Conservation (phyloP, 2,329 filamentous ascomycete species). For the Monilinia aucupariae region DNA sequence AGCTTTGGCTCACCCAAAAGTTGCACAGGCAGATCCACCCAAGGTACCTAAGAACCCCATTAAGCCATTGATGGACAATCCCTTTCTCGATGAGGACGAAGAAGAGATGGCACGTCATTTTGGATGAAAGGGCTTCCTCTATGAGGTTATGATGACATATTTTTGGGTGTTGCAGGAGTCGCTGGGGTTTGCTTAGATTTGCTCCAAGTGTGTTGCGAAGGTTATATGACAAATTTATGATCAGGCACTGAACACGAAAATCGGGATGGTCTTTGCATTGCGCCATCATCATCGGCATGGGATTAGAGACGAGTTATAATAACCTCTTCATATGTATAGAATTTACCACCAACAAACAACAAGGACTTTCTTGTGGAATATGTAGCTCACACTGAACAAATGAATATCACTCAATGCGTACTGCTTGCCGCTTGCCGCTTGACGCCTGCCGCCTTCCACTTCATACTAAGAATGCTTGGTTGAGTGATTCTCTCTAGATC, state of each 20-base stretch:
- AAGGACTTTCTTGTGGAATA: conserved; percentile 1
- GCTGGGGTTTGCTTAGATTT: neutral
- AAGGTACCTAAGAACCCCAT: conserved; percentile 6
- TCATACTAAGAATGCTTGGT: neutral
- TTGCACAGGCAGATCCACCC: conserved; percentile 21
- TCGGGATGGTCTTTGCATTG: neutral
- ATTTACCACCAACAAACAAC: neutral
- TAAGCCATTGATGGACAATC: neutral
- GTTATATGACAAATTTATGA: conserved; percentile 8
- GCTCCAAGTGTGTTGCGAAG: neutral
- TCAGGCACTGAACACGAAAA: neutral
- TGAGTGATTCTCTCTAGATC: neutral
- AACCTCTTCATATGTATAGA: conserved; percentile 8
- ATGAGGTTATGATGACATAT: neutral
- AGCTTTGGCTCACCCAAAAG: conserved; percentile 33
- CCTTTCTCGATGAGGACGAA: conserved; percentile 1
- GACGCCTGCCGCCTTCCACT: no score
- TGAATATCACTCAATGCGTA: neutral
- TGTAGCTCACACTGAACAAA: neutral
- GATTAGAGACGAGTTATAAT: conserved; percentile 3
- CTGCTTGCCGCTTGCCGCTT: no score
- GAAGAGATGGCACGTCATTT: neutral
- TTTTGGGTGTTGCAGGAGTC: conserved; percentile 2
- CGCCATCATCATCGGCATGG: neutral
- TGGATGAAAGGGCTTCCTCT: neutral